Evolutionary conservation across 441 rosid genomes (phyloP), one percentile per base, ranked within the genome.

Genomic region (Caryocar brasiliense): DNA sequence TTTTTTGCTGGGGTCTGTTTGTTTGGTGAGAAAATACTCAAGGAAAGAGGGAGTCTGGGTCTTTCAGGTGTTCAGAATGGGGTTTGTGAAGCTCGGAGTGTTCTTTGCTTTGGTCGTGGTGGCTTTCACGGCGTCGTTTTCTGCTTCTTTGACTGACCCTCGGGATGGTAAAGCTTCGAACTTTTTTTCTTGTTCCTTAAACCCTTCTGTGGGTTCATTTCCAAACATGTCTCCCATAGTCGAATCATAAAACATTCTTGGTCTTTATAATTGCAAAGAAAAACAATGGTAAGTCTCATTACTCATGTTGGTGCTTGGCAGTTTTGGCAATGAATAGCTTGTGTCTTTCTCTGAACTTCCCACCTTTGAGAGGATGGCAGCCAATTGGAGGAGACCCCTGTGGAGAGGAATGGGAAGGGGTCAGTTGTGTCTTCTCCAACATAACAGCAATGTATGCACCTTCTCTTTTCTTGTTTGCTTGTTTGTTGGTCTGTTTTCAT

Each of bases 351-450:
- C 65, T 92, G 70, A 82, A 82, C 7, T 68, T 66, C 20, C 95
- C 95, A 6, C 73, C 82, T 37, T 64, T 88, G 47, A 36, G 8
- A n/a, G 81, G 76, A 43, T 92, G 99, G 99, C 33, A 63, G 56
- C 61, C 86, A 30, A 56, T 69, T 51, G 97, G 96, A 66, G 99
- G 99, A 62, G 99, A 92, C 68, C 99, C 99, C 2, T 92, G 99
- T 67, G 76, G 77, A 39, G 92, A 85, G 30, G 36, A 45, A 38
- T 92, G 99, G 99, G 68, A 81, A 68, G 99, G 99, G 17, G 94
- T 88, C 27, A 53, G 64, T 34, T 92, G 99, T 59, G 94, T 80
- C 25, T 72, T 76, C 62, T 66, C 73, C 18, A 81, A 85, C 76
- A 77, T 92, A 40, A 83, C 96, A 0, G 76, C 73, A 55, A 43